Conservation (phyloP, 148 eudicot genomes). For the Cornus florida region DNA sequence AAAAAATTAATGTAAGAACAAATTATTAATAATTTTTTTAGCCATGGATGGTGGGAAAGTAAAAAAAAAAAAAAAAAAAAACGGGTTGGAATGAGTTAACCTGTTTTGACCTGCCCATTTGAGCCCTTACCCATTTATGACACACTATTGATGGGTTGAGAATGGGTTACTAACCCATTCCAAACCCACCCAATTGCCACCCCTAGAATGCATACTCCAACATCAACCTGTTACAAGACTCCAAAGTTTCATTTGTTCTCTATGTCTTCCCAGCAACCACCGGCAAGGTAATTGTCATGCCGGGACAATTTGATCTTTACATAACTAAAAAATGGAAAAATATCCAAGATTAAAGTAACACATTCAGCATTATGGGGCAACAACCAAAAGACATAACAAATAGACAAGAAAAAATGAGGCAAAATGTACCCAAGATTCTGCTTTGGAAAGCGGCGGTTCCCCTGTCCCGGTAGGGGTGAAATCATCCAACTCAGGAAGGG, state of each 20-base stretch:
- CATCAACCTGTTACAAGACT: neutral
- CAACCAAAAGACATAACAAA: neutral
- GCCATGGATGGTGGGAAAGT: no score
- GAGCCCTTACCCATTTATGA: no score
- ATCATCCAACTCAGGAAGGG: constrained; percentile 96
- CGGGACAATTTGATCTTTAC: neutral
- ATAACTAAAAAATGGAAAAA: neutral
- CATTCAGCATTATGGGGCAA: neutral
- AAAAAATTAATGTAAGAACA: no score
- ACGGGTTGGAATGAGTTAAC: no score
- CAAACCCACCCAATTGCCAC: no score
- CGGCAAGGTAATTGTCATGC: neutral
- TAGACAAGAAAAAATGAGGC: neutral
- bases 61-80: no score
- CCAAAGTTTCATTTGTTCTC: neutral
- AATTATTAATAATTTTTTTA: no score
- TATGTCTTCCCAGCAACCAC: neutral
- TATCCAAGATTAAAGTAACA: neutral
- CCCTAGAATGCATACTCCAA: neutral
- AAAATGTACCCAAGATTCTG: constrained; percentile 75
- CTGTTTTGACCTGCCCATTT: no score
- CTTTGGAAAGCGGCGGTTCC: constrained; percentile 95
- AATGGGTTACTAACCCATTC: no score
- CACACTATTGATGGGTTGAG: no score
- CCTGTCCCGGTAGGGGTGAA: constrained; percentile 99